These are phyloP conservation scores for Pythium folliculosum DNA, from an alignment of 352 stramenopile genomes.

Conservation along the genomic window DNA sequence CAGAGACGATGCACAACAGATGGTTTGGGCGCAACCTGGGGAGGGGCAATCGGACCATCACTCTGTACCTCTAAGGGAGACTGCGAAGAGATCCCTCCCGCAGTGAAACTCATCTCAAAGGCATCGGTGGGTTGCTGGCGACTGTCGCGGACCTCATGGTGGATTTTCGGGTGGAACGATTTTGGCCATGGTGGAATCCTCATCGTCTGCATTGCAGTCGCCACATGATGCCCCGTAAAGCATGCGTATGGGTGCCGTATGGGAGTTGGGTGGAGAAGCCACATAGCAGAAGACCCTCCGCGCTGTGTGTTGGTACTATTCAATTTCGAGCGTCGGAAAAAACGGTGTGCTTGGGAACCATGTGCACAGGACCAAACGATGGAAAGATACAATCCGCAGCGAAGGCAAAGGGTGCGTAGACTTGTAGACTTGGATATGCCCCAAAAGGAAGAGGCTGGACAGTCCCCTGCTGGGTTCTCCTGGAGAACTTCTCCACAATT, in stretches of 20 bases:
- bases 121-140: neutral
- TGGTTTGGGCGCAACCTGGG: slow-evolving; percentile 2
- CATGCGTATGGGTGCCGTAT: neutral
- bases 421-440: neutral
- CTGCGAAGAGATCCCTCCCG: neutral
- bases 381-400: neutral
- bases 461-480: neutral
- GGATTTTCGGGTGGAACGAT: neutral
- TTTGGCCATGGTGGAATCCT: neutral
- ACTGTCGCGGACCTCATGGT: neutral
- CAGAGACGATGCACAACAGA: slow-evolving; percentile 20
- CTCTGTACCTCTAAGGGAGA: neutral
- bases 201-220: neutral
- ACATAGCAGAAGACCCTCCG: neutral
- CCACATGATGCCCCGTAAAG: neutral
- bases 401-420: too few species aligned
- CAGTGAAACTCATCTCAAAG: too few species aligned
- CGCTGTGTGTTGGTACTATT: neutral
- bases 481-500: too few species aligned
- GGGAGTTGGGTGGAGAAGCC: neutral
- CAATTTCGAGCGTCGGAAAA: neutral
- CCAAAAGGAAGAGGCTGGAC: neutral
- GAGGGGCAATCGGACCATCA: slow-evolving; percentile 1
- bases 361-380: neutral
- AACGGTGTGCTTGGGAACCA: neutral